These are phyloP conservation scores for Podila epicladia DNA, from an alignment of 192 early-diverging fungal genomes.

Conservation along the genomic window DNA sequence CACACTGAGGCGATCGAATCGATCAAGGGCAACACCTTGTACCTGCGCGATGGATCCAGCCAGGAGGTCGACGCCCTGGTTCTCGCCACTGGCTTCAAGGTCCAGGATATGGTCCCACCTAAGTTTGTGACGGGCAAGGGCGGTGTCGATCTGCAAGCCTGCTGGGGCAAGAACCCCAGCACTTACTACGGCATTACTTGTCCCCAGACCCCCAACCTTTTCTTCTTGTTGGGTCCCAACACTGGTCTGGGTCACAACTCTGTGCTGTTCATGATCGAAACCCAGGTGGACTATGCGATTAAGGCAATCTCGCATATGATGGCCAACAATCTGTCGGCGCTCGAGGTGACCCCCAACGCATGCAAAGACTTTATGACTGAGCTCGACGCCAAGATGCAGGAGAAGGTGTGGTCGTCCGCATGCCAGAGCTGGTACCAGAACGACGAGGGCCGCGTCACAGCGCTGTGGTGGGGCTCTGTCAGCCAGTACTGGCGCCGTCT, in stretches of 20 bases:
- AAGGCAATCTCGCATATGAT: constrained; percentile 54
- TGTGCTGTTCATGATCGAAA: constrained; percentile 63
- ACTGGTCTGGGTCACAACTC: constrained; percentile 60
- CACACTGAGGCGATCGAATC: constrained; percentile 28
- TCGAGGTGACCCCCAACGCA: constrained; percentile 46
- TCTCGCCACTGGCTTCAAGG: constrained; percentile 63
- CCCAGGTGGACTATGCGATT: constrained; percentile 58
- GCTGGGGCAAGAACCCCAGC: constrained; percentile 51
- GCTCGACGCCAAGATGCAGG: constrained; percentile 46
- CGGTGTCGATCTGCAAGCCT: constrained; percentile 25
- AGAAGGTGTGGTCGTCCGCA: constrained; percentile 58
- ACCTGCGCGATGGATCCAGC: constrained; percentile 34
- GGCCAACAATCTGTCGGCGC: constrained; percentile 44
- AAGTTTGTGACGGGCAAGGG: constrained; percentile 51
- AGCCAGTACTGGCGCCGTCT: constrained; percentile 37
- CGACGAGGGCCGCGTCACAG: constrained; percentile 45
- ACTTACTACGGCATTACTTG: constrained; percentile 57
- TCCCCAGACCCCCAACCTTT: constrained; percentile 64
- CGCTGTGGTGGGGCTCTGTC: constrained; percentile 48
- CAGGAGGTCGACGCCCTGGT: constrained; percentile 61
- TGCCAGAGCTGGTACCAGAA: constrained; percentile 66
- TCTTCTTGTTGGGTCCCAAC: constrained; percentile 63
- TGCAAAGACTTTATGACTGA: constrained; percentile 40
- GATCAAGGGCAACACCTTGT: constrained; percentile 45
- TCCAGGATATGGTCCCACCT: constrained; percentile 37